These are phyloP conservation scores for Picea engelmannii DNA, from an alignment of 83 land plant species.

Conservation along the genomic window DNA sequence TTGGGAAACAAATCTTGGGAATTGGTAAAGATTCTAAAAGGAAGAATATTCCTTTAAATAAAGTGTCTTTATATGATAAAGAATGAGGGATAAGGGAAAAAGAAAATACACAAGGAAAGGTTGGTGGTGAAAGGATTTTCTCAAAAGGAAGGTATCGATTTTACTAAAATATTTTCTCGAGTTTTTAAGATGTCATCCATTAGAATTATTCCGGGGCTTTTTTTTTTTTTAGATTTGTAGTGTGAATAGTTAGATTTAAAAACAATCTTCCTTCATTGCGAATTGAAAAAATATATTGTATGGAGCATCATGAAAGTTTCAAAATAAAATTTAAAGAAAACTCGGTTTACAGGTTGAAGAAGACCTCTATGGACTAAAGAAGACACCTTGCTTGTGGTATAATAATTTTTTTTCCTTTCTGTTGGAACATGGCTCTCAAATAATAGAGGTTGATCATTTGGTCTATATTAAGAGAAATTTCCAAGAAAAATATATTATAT, in stretches of 20 bases:
- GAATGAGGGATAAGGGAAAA: not conserved
- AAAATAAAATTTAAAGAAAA: not conserved
- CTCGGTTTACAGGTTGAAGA: not conserved
- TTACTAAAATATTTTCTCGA: not conserved
- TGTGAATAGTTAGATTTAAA: not conserved
- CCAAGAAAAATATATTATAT: not conserved
- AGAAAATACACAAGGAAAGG: not conserved
- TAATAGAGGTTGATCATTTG: not conserved
- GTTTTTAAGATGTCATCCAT: slow-evolving; percentile 2
- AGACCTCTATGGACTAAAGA: not conserved
- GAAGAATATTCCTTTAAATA: no score
- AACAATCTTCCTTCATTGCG: not conserved
- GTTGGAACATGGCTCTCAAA: not conserved
- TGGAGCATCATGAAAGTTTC: not conserved
- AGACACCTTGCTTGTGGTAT: not conserved
- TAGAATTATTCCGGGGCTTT: not conserved
- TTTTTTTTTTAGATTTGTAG: not conserved
- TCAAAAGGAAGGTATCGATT: not conserved
- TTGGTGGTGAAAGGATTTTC: not conserved
- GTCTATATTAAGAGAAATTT: not conserved
- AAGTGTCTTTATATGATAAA: not conserved
- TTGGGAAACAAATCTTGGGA: not conserved
- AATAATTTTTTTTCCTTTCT: no score
- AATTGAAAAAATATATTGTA: not conserved
- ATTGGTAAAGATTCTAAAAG: not conserved